phyloP scores from a whole-genome alignment of 2,329 filamentous ascomycete genomes.

The Aspergillus amoenus region DNA sequence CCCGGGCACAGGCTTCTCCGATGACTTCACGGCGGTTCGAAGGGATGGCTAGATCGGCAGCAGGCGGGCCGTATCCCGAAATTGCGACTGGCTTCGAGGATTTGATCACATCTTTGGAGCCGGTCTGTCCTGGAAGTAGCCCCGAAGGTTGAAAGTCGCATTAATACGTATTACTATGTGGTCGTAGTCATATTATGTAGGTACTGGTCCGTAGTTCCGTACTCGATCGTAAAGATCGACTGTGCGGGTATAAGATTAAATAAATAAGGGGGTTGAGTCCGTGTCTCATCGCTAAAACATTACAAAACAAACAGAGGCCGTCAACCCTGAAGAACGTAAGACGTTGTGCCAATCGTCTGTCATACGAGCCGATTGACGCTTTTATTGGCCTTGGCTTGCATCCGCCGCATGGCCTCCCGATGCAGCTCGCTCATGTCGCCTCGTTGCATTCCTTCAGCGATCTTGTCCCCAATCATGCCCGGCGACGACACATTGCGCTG shows the following conservation, averaged over 20 bases:
- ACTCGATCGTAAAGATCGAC: neutral
- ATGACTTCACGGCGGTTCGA: constrained; percentile 3
- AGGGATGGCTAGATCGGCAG: constrained; percentile 2
- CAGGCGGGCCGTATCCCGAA: neutral
- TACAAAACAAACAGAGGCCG: neutral
- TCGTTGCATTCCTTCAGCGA: constrained; percentile 74
- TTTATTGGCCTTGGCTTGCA: constrained; percentile 65
- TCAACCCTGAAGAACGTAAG: constrained; percentile 6
- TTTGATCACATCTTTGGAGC: neutral
- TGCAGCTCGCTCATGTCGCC: constrained; percentile 75
- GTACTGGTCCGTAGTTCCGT: neutral
- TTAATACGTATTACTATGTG: too few relatives aligned
- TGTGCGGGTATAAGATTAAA: neutral
- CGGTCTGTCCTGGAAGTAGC: neutral
- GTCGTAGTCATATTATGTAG: too few relatives aligned
- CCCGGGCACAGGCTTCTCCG: neutral
- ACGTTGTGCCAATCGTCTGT: neutral
- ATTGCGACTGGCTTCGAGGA: neutral
- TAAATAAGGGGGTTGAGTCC: neutral
- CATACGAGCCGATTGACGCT: constrained; percentile 19
- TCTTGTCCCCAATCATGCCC: constrained; percentile 57
- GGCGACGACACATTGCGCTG: constrained; percentile 59
- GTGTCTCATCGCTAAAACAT: constrained; percentile 5
- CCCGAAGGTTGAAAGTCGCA: too few relatives aligned
- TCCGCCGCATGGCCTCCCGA: constrained; percentile 72